These are phyloP conservation scores for Royoungia palumana DNA, from an alignment of 768 basidiomycete species.

Conservation along the genomic window DNA sequence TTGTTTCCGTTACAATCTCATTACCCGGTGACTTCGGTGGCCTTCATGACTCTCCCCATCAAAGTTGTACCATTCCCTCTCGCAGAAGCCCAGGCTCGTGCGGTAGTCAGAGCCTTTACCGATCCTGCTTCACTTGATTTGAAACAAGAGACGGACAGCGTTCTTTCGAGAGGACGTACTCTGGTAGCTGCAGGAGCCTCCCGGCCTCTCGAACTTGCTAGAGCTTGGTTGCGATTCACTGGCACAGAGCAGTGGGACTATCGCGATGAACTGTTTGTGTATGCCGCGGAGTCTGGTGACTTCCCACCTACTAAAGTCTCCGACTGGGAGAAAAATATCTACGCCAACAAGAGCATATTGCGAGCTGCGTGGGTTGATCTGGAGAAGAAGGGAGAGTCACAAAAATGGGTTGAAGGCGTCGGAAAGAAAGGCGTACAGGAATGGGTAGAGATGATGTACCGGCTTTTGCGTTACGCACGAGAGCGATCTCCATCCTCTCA, in stretches of 20 bases:
- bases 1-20: constrained; percentile 57
- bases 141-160: constrained; percentile 44
- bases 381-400: constrained; percentile 53
- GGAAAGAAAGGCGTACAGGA: constrained; percentile 54
- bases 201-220: constrained; percentile 41
- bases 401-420: constrained; percentile 60
- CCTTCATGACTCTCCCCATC: constrained; percentile 61
- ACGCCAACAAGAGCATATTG: constrained; percentile 44
- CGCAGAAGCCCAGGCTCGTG: constrained; percentile 73
- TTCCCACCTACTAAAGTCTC: constrained; percentile 37
- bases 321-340: constrained; percentile 60
- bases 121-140: constrained; percentile 49
- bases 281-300: constrained; percentile 37
- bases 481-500: not conserved
- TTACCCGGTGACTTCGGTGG: constrained; percentile 50
- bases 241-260: constrained; percentile 63
- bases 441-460: constrained; percentile 54
- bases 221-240: constrained; percentile 54
- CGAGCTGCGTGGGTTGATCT: constrained; percentile 57
- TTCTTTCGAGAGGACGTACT: constrained; percentile 47
- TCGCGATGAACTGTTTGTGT: constrained; percentile 53
- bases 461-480: constrained; percentile 25
- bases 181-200: constrained; percentile 36
- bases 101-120: constrained; percentile 53
- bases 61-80: constrained; percentile 72